A percentile compares a stretch with the other conserved stretches of the same genome.
phyloP scores from a whole-genome alignment of 2,329 filamentous ascomycete genomes.

The Penicillium brevicompactum region DNA sequence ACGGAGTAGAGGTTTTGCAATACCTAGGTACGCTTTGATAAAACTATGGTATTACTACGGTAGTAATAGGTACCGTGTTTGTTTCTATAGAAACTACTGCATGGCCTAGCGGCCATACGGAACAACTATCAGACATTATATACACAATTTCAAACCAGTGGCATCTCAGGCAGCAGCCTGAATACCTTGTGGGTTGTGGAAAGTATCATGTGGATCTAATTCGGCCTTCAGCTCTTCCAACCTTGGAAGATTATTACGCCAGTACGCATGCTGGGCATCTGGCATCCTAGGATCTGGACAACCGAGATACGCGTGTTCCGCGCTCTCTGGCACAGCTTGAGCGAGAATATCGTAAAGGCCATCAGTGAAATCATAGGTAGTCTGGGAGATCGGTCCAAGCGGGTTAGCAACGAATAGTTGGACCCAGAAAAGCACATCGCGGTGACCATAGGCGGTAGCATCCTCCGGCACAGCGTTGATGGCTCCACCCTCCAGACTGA shows the following conservation, averaged over 20 bases:
- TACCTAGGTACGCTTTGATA: no score
- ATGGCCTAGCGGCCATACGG: no score
- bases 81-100: no score
- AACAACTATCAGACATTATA: background rate
- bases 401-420: slow-evolving; percentile 62
- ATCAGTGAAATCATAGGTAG: slow-evolving; percentile 52
- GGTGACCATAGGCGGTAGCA: slow-evolving; percentile 63
- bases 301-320: slow-evolving; percentile 59
- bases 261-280: slow-evolving; percentile 54
- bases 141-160: background rate
- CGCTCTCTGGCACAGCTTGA: slow-evolving; percentile 34
- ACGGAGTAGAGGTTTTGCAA: no score
- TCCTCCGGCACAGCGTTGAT: slow-evolving; percentile 57
- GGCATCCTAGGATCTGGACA: slow-evolving; percentile 58
- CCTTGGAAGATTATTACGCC: slow-evolving; percentile 44
- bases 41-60: no score
- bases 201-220: slow-evolving; percentile 56
- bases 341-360: slow-evolving; percentile 47
- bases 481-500: slow-evolving; percentile 62
- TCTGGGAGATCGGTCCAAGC: slow-evolving; percentile 42
- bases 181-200: slow-evolving; percentile 59
- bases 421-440: slow-evolving; percentile 64
- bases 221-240: slow-evolving; percentile 42
- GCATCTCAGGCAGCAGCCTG: background rate
- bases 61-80: no score